Evolutionary conservation across 2,329 filamentous ascomycete genomes (phyloP).

Genomic region (Geosmithia flava): DNA sequence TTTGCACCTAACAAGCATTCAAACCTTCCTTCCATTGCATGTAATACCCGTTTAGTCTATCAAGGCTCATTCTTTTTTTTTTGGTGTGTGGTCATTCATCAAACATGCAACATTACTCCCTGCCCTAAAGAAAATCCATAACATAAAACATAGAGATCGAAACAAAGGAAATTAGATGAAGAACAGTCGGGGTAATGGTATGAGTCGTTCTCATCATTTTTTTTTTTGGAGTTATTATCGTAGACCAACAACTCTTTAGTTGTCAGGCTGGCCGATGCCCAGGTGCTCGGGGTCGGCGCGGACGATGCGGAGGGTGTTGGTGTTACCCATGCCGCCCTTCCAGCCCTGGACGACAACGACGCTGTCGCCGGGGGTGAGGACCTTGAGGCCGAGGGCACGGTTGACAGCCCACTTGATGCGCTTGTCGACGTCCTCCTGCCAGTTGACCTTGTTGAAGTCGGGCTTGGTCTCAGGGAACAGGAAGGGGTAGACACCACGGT

Average conservation of each 20-base stretch:
- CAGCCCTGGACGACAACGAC: slow-evolving; percentile 82
- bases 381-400: slow-evolving; percentile 71
- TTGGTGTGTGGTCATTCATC: no score
- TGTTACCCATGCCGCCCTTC: slow-evolving; percentile 86
- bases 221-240: neutral
- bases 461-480: slow-evolving; percentile 87
- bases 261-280: slow-evolving; percentile 33
- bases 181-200: neutral
- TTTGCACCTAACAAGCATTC: no score
- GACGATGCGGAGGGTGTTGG: slow-evolving; percentile 63
- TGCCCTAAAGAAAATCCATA: neutral
- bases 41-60: neutral
- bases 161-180: neutral
- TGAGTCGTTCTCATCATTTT: neutral
- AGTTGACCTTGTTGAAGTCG: slow-evolving; percentile 83
- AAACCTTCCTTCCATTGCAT: neutral
- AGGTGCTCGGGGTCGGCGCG: slow-evolving; percentile 47
- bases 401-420: slow-evolving; percentile 95
- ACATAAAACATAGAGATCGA: neutral
- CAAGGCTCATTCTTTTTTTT: neutral
- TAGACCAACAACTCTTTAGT: neutral
- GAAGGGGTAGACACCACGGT: slow-evolving; percentile 98
- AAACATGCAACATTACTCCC: neutral
- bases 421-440: slow-evolving; percentile 97
- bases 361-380: slow-evolving; percentile 59